Conservation (phyloP, 805 yeast species). For the Saccharomycopsis sp. region DNA sequence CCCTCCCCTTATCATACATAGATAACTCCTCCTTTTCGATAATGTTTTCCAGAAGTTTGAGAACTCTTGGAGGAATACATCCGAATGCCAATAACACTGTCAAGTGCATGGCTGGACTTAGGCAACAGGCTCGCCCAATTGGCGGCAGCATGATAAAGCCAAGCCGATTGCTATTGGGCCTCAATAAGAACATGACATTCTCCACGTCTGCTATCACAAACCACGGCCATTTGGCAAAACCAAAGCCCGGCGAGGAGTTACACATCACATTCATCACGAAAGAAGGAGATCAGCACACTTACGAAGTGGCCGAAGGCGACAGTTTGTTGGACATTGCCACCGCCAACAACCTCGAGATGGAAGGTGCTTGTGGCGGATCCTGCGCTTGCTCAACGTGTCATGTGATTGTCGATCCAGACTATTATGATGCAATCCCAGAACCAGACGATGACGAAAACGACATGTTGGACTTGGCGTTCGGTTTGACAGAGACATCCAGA, state of each 20-base stretch:
- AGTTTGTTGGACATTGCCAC: constrained; percentile 90
- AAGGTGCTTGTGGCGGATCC: constrained; percentile 97
- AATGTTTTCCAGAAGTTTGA: too few relatives aligned
- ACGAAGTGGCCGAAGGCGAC: constrained; percentile 90
- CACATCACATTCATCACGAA: constrained; percentile 84
- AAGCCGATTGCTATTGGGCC: too few relatives aligned
- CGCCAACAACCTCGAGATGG: constrained; percentile 89
- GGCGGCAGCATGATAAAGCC: too few relatives aligned
- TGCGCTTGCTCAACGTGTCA: constrained; percentile 99
- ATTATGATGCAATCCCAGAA: constrained; percentile 82
- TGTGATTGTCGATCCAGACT: constrained; percentile 91
- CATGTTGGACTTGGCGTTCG: constrained; percentile 96
- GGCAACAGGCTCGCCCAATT: too few relatives aligned
- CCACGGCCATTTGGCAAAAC: constrained; percentile 87
- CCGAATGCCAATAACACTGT: too few relatives aligned
- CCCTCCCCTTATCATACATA: too few relatives aligned
- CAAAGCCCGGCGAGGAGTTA: constrained; percentile 86
- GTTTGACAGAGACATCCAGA: constrained; percentile 92
- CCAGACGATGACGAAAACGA: constrained; percentile 98
- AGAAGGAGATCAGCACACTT: constrained; percentile 75
- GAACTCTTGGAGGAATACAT: too few relatives aligned
- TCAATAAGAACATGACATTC: too few relatives aligned
- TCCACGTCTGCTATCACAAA: constrained; percentile 23
- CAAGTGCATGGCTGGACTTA: too few relatives aligned
- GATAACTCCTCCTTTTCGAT: too few relatives aligned